Percentiles rank a stretch among this genome's conserved stretches.
Evolutionary conservation across 2,329 filamentous ascomycete species (phyloP).

Genomic region (Neonectria neomacrospora): DNA sequence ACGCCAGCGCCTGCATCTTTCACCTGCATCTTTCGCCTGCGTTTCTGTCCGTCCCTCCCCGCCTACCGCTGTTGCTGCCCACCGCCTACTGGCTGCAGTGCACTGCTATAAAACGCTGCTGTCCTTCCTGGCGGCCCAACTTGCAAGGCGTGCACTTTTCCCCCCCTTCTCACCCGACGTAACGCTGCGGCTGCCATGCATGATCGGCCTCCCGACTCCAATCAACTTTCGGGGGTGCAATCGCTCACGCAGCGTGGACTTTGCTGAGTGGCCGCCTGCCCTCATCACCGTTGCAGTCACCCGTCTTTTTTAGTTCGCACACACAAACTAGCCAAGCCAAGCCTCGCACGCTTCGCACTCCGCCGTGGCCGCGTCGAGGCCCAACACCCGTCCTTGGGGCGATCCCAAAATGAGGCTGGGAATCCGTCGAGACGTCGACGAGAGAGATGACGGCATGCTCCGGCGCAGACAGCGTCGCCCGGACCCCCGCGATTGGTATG

Average conservation of each 20-base stretch:
- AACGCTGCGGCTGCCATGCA: slow-evolving; percentile 47
- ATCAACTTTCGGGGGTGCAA: slow-evolving; percentile 43
- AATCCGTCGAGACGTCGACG: slow-evolving; percentile 46
- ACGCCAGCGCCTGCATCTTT: not conserved
- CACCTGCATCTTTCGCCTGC: not conserved
- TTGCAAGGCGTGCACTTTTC: slow-evolving; percentile 40
- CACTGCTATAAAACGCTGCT: slow-evolving; percentile 21
- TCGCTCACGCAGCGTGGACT: slow-evolving; percentile 45
- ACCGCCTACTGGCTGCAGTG: not conserved
- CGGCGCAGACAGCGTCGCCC: slow-evolving; percentile 44
- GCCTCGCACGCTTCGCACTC: slow-evolving; percentile 26
- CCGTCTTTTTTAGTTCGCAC: slow-evolving; percentile 31
- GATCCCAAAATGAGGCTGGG: slow-evolving; percentile 47
- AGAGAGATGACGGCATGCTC: slow-evolving; percentile 43
- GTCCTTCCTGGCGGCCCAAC: slow-evolving; percentile 42
- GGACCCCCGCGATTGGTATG: slow-evolving; percentile 43
- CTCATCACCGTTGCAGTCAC: slow-evolving; percentile 36
- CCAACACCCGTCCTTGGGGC: slow-evolving; percentile 41
- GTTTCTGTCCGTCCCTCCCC: not conserved
- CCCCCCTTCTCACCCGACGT: slow-evolving; percentile 40
- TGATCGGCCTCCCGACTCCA: slow-evolving; percentile 45
- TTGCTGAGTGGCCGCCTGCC: slow-evolving; percentile 42
- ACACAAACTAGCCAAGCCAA: slow-evolving; percentile 36
- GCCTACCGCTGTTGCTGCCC: not conserved
- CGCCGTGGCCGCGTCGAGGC: slow-evolving; percentile 40